phyloP scores from a whole-genome alignment of 208 protist species.

The Leishmania gerbilli region DNA sequence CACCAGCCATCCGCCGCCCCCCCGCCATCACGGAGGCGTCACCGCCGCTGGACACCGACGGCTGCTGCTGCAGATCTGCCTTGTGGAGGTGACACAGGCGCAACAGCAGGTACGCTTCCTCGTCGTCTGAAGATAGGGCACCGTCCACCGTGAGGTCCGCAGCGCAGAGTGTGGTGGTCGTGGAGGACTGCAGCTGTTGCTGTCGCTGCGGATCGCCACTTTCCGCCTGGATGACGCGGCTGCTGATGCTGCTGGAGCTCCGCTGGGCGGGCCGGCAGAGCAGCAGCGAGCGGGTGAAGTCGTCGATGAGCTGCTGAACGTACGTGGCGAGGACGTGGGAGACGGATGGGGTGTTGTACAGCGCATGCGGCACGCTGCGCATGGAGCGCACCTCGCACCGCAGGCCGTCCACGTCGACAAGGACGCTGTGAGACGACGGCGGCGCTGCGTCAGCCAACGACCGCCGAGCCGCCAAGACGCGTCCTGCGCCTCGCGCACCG shows the following conservation, averaged over 20 bases:
- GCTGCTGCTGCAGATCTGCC: not conserved
- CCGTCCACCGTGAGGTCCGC: not conserved
- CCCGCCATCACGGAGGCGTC: not conserved
- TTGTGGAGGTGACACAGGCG: constrained; percentile 19
- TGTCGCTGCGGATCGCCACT: not conserved
- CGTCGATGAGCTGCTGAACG: constrained; percentile 52
- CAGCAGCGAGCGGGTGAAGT: constrained; percentile 54
- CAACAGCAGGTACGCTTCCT: constrained; percentile 27
- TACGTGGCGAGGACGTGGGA: constrained; percentile 35
- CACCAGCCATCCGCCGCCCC: not conserved
- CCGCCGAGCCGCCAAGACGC: not conserved
- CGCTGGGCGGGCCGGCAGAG: constrained; percentile 15
- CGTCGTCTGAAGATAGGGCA: constrained; percentile 25
- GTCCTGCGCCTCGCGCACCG: not conserved
- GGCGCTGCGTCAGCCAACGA: not conserved
- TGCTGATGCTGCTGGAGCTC: not conserved
- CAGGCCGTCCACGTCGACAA: constrained; percentile 37
- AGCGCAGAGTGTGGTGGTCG: not conserved
- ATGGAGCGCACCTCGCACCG: constrained; percentile 59
- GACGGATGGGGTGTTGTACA: constrained; percentile 36
- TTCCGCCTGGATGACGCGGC: not conserved
- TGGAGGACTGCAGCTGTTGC: not conserved
- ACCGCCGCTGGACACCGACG: not conserved
- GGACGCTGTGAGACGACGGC: too few relatives aligned
- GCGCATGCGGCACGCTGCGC: constrained; percentile 45